Base-by-base conservation (phyloP, 345 rosid species). In the Conringia planisiliqua region DNA sequence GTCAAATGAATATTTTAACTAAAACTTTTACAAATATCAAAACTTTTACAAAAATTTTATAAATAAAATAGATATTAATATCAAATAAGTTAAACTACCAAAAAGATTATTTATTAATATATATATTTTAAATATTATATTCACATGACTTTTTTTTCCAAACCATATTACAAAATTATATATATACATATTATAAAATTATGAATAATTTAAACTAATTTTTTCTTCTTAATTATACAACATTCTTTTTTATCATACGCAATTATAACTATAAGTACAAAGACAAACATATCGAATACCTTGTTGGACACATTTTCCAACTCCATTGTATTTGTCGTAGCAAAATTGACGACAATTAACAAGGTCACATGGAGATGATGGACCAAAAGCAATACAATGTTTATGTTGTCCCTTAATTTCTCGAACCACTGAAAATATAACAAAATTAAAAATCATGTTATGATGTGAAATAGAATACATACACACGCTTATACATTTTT, bases 261-360 rank as follows among this genome's bases (percentile, higher is more conserved):
- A 70, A 12, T 43, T 44, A 22, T 70, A 70, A 8, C 6, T 6
- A 70, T 70, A 70, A 8, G 6, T 6, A 70, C 74, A 71, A n/a
- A 35, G 0, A 60, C 67, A 71, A 0, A 16, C 5, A 36, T 16
- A n/a, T 36, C 40, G 38, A 61, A 47, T 44, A 7, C 9, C 3
- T 24, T 50, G 22, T 30, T 0, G 9, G 7, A 47, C 9, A 17
- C 76, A 71, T 38, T 61, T 24, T 11, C 76, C 76, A 61, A 71
- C 68, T 26, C 68, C 76, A 50, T 61, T 71, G 48, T 71, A 71
- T 0, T 38, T 61, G 0, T 4, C 0, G 50, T 48, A 71, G 61
- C 76, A 71, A 5, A 3, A 7, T 38, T 10, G 18, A 62, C 18
- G 40, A 50, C 76, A 71, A 27, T 38, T 52, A 50, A 29, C 16